Conservation (phyloP, 108 stramenopile genomes). For the Aurantiochytrium sp. region DNA sequence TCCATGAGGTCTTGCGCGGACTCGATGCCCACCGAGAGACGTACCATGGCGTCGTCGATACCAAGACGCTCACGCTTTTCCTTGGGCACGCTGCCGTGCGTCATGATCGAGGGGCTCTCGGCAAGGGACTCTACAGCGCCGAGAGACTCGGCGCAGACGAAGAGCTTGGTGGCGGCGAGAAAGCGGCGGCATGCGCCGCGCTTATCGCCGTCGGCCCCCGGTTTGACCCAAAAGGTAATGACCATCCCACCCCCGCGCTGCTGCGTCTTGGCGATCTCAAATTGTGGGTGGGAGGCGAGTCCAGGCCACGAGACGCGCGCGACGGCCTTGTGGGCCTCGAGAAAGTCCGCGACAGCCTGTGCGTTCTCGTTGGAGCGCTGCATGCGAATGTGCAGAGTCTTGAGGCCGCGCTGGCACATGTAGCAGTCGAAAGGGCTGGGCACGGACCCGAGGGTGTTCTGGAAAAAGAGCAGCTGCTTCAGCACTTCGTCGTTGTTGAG, state of each 20-base stretch:
- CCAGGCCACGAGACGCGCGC: slow-evolving; percentile 80
- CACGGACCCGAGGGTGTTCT: slow-evolving; percentile 84
- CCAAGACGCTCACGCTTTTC: slow-evolving; percentile 70
- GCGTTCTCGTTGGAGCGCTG: slow-evolving; percentile 65
- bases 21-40: slow-evolving; percentile 83
- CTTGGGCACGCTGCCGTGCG: slow-evolving; percentile 70
- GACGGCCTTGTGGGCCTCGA: slow-evolving; percentile 64
- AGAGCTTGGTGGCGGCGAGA: slow-evolving; percentile 64
- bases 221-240: slow-evolving; percentile 78
- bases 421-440: slow-evolving; percentile 82
- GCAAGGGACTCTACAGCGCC: slow-evolving; percentile 93
- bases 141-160: slow-evolving; percentile 78
- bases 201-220: slow-evolving; percentile 65
- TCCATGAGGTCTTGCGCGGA: slow-evolving; percentile 65
- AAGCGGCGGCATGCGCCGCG: slow-evolving; percentile 48
- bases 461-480: slow-evolving; percentile 68
- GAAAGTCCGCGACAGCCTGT: slow-evolving; percentile 61
- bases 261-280: slow-evolving; percentile 70
- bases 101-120: slow-evolving; percentile 87
- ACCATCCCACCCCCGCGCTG: slow-evolving; percentile 70
- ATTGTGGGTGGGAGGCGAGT: slow-evolving; percentile 72
- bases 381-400: slow-evolving; percentile 81
- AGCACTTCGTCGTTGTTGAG: slow-evolving; percentile 62
- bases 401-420: slow-evolving; percentile 76
- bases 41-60: slow-evolving; percentile 75